Percentiles rank a stretch among this genome's conserved stretches.
These are phyloP conservation scores for Sporothrix humicola DNA, from an alignment of 2,329 filamentous ascomycete genomes.

Conservation along the genomic window DNA sequence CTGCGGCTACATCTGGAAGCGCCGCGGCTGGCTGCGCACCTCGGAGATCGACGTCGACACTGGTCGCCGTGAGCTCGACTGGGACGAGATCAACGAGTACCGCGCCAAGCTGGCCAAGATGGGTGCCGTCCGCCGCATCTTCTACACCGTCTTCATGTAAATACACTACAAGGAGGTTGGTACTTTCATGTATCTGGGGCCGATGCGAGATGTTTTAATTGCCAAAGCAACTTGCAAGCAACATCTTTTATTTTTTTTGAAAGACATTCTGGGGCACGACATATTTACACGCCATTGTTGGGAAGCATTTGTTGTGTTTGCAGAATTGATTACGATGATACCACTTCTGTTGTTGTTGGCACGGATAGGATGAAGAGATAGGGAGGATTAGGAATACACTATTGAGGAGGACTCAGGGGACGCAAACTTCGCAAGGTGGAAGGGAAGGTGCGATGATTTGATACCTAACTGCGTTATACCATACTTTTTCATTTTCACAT, in stretches of 20 bases:
- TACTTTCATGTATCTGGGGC: not conserved
- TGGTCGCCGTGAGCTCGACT: conserved; percentile 66
- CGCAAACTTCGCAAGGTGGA: not conserved
- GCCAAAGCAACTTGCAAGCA: not conserved
- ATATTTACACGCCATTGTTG: conserved; percentile 6
- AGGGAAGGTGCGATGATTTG: conserved; percentile 5
- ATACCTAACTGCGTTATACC: conserved; percentile 24
- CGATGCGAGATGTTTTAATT: not conserved
- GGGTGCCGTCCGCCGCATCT: conserved; percentile 35
- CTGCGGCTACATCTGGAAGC: conserved; percentile 68
- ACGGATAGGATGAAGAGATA: conserved; percentile 6
- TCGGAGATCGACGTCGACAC: conserved; percentile 70
- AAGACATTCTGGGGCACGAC: not conserved
- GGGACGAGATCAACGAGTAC: conserved; percentile 50
- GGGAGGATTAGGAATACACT: not conserved
- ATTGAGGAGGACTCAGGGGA: not conserved
- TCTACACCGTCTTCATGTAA: conserved; percentile 33
- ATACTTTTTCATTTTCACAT: conserved; percentile 22
- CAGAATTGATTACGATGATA: not conserved
- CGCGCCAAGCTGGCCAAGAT: conserved; percentile 35
- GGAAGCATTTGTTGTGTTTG: not conserved
- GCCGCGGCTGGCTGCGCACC: conserved; percentile 61
- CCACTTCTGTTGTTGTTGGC: conserved; percentile 16
- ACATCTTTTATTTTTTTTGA: not conserved
- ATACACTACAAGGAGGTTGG: not conserved